Conservation (phyloP, 352 stramenopile genomes). For the Pseudoperonospora humuli region DNA sequence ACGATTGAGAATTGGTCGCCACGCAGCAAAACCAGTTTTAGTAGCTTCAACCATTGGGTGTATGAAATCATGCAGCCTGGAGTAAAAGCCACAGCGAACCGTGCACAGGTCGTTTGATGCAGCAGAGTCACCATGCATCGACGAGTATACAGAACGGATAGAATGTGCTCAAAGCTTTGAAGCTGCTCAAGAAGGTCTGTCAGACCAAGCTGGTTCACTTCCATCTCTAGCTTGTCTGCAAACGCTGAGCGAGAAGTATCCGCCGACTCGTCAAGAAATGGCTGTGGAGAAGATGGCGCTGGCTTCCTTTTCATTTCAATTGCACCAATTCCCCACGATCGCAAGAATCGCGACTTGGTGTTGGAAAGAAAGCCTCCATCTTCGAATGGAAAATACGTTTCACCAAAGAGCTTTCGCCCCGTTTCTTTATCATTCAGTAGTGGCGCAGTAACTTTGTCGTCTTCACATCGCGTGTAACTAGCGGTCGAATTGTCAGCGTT, state of each 20-base stretch:
- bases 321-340: slow-evolving; percentile 16
- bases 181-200: slow-evolving; percentile 12
- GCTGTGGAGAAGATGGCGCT: background rate
- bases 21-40: slow-evolving; percentile 48
- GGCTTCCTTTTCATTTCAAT: slow-evolving; percentile 26
- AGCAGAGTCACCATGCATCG: slow-evolving; percentile 16
- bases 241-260: background rate
- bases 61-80: slow-evolving; percentile 8
- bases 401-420: slow-evolving; percentile 72
- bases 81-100: background rate
- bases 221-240: slow-evolving; percentile 18
- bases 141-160: slow-evolving; percentile 31
- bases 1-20: slow-evolving; percentile 35
- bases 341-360: slow-evolving; percentile 26
- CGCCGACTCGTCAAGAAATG: background rate
- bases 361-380: slow-evolving; percentile 67
- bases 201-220: slow-evolving; percentile 19
- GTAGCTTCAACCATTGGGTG: slow-evolving; percentile 28
- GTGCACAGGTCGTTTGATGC: slow-evolving; percentile 3
- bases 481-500: background rate
- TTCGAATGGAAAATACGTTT: slow-evolving; percentile 85
- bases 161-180: slow-evolving; percentile 16
- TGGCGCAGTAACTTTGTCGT: slow-evolving; percentile 1
- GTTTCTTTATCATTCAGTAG: slow-evolving; percentile 72
- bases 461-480: background rate